Evolutionary conservation across 2,329 filamentous ascomycete genomes (phyloP).

Genomic region (Chrysoporthe puriensis): DNA sequence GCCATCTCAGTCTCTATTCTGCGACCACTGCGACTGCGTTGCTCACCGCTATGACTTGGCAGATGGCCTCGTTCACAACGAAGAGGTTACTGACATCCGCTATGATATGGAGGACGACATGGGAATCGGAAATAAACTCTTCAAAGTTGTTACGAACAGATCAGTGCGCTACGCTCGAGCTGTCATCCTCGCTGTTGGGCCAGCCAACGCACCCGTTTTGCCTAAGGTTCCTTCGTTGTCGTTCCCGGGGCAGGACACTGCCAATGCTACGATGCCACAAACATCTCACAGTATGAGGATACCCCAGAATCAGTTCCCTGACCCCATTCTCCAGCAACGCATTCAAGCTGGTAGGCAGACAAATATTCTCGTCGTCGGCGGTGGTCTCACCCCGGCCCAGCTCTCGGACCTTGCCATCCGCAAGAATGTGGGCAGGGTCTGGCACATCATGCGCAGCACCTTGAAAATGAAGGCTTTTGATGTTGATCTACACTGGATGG

Average conservation of each 20-base stretch:
- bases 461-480: slow-evolving; percentile 74
- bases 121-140: slow-evolving; percentile 58
- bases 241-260: slow-evolving; percentile 17
- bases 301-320: slow-evolving; percentile 53
- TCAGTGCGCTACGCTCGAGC: slow-evolving; percentile 59
- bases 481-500: slow-evolving; percentile 76
- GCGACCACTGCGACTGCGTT: slow-evolving; percentile 63
- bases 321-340: slow-evolving; percentile 53
- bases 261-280: slow-evolving; percentile 39
- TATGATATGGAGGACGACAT: slow-evolving; percentile 54
- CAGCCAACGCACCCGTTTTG: slow-evolving; percentile 62
- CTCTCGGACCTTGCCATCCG: slow-evolving; percentile 68
- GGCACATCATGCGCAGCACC: slow-evolving; percentile 67
- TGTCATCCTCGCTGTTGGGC: slow-evolving; percentile 73
- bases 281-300: slow-evolving; percentile 69
- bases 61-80: slow-evolving; percentile 60
- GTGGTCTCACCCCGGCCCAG: slow-evolving; percentile 77
- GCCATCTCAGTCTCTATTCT: slow-evolving; percentile 64
- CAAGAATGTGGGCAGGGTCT: slow-evolving; percentile 68
- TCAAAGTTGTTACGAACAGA: slow-evolving; percentile 64
- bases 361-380: slow-evolving; percentile 72
- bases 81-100: slow-evolving; percentile 63
- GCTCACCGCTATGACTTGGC: slow-evolving; percentile 61
- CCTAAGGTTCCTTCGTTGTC: slow-evolving; percentile 34
- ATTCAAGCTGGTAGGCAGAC: slow-evolving; percentile 56